These are phyloP conservation scores for Paramyrothecium sp. DNA, from an alignment of 2,329 filamentous ascomycete genomes.

Conservation along the genomic window DNA sequence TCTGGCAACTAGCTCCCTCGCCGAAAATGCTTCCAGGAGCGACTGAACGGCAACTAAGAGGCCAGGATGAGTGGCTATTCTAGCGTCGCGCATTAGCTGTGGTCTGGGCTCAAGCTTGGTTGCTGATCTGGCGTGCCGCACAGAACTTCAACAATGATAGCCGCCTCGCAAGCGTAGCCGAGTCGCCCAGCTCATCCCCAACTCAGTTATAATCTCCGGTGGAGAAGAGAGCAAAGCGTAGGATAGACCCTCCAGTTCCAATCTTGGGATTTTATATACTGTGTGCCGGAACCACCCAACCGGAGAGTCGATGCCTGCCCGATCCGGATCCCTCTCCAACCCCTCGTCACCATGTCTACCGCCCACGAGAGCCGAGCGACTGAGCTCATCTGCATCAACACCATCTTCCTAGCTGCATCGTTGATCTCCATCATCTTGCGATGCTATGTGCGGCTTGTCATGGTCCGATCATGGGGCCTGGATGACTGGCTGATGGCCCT, in stretches of 20 bases:
- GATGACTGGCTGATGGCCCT: constrained; percentile 36
- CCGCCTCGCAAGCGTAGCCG: not conserved
- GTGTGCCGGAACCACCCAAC: not conserved
- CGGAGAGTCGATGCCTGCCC: not conserved
- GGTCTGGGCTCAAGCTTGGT: too few species aligned
- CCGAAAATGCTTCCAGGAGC: too few species aligned
- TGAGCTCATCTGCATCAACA: constrained; percentile 28
- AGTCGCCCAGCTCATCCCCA: not conserved
- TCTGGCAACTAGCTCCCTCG: too few species aligned
- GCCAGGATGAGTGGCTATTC: too few species aligned
- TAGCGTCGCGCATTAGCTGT: too few species aligned
- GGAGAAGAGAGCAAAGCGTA: not conserved
- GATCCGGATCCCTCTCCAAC: not conserved
- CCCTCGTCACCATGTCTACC: not conserved
- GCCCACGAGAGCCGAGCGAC: constrained; percentile 23
- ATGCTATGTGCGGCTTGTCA: constrained; percentile 27
- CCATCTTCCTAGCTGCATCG: constrained; percentile 21
- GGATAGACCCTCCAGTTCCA: not conserved
- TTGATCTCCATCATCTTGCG: constrained; percentile 23
- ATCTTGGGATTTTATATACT: not conserved
- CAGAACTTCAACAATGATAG: too few species aligned
- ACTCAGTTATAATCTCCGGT: not conserved
- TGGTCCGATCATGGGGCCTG: constrained; percentile 31
- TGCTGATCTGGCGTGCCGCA: too few species aligned
- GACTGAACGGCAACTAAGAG: too few species aligned